Evolutionary conservation across 495 filamentous ascomycete species (phyloP).

Genomic region (Bacidia rubella): DNA sequence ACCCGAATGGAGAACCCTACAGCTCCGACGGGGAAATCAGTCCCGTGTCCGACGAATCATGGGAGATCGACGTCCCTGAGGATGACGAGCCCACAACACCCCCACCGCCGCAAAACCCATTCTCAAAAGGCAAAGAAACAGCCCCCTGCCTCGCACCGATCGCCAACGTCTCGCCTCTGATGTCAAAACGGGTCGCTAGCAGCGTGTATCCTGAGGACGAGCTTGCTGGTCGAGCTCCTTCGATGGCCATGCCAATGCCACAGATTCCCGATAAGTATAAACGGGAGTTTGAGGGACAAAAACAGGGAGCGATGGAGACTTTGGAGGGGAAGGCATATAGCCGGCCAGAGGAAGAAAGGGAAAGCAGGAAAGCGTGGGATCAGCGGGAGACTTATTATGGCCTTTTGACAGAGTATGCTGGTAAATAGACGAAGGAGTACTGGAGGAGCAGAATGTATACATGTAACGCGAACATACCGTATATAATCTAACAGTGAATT

Average conservation of each 20-base stretch:
- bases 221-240: background rate
- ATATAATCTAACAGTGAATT: too few species aligned
- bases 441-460: too few species aligned
- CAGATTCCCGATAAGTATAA: background rate
- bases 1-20: background rate
- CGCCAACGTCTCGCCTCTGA: background rate
- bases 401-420: background rate
- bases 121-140: background rate
- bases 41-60: background rate
- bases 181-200: background rate
- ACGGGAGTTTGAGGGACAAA: background rate
- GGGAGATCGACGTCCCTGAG: background rate
- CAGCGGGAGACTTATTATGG: background rate
- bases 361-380: too few species aligned
- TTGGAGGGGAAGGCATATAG: conserved; percentile 1
- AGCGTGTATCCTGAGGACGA: conserved; percentile 5
- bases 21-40: background rate
- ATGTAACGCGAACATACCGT: too few species aligned
- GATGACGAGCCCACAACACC: background rate
- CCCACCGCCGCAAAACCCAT: background rate
- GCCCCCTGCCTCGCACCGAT: background rate
- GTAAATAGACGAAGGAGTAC: background rate
- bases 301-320: background rate
- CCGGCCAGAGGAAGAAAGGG: background rate
- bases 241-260: background rate